A percentile compares a stretch with the other conserved stretches of the same genome.
phyloP scores from a whole-genome alignment of 306 rosid genomes.

The Mimosa bimucronata region DNA sequence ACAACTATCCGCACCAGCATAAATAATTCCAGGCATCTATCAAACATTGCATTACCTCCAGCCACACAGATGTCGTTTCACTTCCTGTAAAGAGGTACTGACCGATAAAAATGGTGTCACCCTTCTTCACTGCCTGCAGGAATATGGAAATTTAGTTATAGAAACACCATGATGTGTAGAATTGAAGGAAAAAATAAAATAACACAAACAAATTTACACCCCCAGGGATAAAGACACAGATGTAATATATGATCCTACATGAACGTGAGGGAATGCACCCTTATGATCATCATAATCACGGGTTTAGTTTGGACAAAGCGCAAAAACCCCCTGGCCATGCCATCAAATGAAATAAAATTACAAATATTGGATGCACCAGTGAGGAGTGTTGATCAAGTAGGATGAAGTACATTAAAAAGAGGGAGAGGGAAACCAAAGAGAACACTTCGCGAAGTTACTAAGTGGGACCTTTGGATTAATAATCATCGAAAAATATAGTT shows the following conservation, averaged over 20 bases:
- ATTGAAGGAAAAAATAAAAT: background rate
- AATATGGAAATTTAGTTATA: constrained; percentile 14
- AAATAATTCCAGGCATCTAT: background rate
- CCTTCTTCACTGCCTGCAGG: constrained; percentile 46
- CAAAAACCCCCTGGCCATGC: background rate
- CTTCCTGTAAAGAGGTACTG: constrained; percentile 49
- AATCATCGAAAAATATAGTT: too few relatives aligned
- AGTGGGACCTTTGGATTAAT: too few relatives aligned
- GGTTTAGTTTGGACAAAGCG: background rate
- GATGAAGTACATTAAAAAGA: too few relatives aligned
- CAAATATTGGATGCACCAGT: background rate
- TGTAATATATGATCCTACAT: background rate
- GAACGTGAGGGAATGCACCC: background rate
- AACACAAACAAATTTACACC: background rate
- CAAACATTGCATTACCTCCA: constrained; percentile 37
- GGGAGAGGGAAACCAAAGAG: too few relatives aligned
- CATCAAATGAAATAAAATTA: background rate
- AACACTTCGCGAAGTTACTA: too few relatives aligned
- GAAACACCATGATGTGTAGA: background rate
- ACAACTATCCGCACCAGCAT: background rate
- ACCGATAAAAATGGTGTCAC: constrained; percentile 49
- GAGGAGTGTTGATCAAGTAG: too few relatives aligned
- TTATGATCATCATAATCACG: background rate
- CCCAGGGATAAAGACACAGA: background rate
- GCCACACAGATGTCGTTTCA: constrained; percentile 50